phyloP scores from a whole-genome alignment of 2,329 filamentous ascomycete genomes.

The Phyllosticta ampelicida region DNA sequence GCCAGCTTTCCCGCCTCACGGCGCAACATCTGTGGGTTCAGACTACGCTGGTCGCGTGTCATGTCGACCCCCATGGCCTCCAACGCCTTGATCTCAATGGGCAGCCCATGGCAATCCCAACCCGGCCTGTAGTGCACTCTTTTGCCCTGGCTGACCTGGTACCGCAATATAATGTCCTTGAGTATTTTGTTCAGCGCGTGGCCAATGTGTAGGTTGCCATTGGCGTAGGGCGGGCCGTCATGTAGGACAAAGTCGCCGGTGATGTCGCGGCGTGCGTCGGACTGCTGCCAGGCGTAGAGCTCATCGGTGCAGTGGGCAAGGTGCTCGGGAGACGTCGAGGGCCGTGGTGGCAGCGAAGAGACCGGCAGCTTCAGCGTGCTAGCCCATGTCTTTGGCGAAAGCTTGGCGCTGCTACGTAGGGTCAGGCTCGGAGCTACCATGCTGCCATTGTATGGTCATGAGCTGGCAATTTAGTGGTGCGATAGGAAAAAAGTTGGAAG shows the following conservation, averaged over 20 bases:
- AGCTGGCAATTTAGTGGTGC: background rate
- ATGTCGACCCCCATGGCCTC: constrained; percentile 36
- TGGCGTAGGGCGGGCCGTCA: constrained; percentile 95
- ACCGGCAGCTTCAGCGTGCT: constrained; percentile 38
- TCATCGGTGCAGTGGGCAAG: constrained; percentile 73
- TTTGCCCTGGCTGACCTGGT: constrained; percentile 67
- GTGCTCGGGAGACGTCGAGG: constrained; percentile 36
- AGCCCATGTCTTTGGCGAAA: constrained; percentile 21
- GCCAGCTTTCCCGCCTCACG: constrained; percentile 56
- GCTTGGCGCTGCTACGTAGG: constrained; percentile 2
- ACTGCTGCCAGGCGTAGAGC: constrained; percentile 77
- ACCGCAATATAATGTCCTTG: constrained; percentile 84
- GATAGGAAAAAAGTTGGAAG: background rate
- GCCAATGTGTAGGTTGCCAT: constrained; percentile 81
- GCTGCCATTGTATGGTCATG: constrained; percentile 4
- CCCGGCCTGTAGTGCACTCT: constrained; percentile 76
- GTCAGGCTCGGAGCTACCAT: constrained; percentile 11
- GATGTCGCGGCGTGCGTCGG: constrained; percentile 31
- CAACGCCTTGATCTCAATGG: constrained; percentile 92
- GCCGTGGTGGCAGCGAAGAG: constrained; percentile 39
- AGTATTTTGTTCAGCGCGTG: constrained; percentile 95
- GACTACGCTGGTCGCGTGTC: constrained; percentile 25
- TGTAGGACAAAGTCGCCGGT: constrained; percentile 62
- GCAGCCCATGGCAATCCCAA: constrained; percentile 96
- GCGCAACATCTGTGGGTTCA: constrained; percentile 47